phyloP scores from a whole-genome alignment of 768 basidiomycete species.

The Hericium coralloides region DNA sequence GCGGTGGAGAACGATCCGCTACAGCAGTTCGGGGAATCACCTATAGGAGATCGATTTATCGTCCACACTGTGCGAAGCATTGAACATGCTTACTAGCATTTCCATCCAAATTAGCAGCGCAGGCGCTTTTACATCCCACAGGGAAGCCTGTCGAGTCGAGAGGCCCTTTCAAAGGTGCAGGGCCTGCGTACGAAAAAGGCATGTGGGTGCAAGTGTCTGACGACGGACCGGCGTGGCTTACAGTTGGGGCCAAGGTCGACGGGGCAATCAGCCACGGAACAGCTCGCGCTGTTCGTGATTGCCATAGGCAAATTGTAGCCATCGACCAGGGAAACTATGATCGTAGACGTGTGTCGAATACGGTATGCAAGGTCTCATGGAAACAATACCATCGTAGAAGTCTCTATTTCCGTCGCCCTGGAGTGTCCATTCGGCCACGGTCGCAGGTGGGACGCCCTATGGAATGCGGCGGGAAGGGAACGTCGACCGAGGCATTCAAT shows the following conservation, averaged over 20 bases:
- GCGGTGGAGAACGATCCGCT: constrained; percentile 21
- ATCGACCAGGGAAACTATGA: constrained; percentile 19
- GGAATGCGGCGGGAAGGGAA: too few species aligned
- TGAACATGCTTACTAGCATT: constrained; percentile 15
- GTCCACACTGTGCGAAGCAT: neutral
- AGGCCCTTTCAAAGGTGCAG: constrained; percentile 20
- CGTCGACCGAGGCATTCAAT: neutral
- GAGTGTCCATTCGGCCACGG: constrained; percentile 26
- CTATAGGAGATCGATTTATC: constrained; percentile 3
- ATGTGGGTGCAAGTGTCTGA: too few species aligned
- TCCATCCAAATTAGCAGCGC: constrained; percentile 22
- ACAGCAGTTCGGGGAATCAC: constrained; percentile 26
- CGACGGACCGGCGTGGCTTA: neutral
- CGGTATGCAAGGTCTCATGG: constrained; percentile 1
- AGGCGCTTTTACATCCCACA: constrained; percentile 25
- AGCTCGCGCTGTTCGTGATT: constrained; percentile 48
- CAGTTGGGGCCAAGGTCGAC: constrained; percentile 56
- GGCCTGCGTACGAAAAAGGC: constrained; percentile 11
- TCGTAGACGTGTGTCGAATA: neutral
- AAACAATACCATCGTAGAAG: constrained; percentile 18
- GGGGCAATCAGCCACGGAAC: constrained; percentile 45
- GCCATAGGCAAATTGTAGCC: constrained; percentile 46
- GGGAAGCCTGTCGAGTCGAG: constrained; percentile 22
- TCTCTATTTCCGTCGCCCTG: constrained; percentile 2
- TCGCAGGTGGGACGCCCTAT: constrained; percentile 25